phyloP scores from a whole-genome alignment of 1,284 basidiomycete species.

The Marasmius fiardii region DNA sequence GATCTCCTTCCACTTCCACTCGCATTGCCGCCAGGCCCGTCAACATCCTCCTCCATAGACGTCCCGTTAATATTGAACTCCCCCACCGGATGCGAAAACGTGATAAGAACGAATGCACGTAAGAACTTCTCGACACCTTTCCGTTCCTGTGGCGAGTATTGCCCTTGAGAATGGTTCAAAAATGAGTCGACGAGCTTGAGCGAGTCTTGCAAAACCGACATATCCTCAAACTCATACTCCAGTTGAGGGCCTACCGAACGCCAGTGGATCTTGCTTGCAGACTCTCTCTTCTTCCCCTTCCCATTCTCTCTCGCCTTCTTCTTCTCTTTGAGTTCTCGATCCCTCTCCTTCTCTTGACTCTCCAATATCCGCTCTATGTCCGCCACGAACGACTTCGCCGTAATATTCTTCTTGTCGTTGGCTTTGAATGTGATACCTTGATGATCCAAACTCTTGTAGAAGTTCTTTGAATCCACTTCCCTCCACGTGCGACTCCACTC shows the following conservation, averaged over 20 bases:
- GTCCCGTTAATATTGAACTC: conserved; percentile 71
- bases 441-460: conserved; percentile 96
- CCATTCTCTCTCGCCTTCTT: conserved; percentile 16
- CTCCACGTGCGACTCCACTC: conserved; percentile 99
- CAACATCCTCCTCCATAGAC: conserved; percentile 45
- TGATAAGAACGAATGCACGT: conserved; percentile 78
- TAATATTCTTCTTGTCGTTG: conserved; percentile 96
- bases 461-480: conserved; percentile 95
- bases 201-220: conserved; percentile 80
- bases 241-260: conserved; percentile 68
- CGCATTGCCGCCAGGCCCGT: conserved; percentile 37
- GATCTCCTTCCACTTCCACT: conserved; percentile 43
- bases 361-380: conserved; percentile 84
- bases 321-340: conserved; percentile 19
- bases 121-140: conserved; percentile 85
- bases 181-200: conserved; percentile 90
- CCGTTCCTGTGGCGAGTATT: conserved; percentile 77
- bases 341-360: conserved; percentile 55
- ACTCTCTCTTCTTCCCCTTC: conserved; percentile 31
- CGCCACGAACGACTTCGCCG: conserved; percentile 83
- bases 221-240: conserved; percentile 78
- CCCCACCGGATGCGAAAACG: conserved; percentile 74
- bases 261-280: conserved; percentile 13
- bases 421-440: conserved; percentile 94
- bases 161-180: conserved; percentile 79